A percentile compares a stretch with the other conserved stretches of the same genome.
Conservation (phyloP, 108 stramenopile genomes). For the Aurantiochytrium sp. region DNA sequence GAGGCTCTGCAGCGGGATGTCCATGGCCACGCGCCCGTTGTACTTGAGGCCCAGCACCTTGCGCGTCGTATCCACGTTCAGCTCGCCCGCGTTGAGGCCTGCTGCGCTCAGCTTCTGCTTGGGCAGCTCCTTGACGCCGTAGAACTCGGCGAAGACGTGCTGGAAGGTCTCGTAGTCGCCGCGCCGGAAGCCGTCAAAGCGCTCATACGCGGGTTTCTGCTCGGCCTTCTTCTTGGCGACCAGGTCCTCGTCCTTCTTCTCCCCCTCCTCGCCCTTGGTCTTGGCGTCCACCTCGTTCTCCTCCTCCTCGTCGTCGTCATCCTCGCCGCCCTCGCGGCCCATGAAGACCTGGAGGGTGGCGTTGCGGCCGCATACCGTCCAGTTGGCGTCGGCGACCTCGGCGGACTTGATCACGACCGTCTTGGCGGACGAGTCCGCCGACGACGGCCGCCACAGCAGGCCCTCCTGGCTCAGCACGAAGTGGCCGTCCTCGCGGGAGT, state of each 20-base stretch:
- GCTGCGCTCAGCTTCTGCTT: not conserved
- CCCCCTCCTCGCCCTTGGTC: not conserved
- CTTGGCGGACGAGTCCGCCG: not conserved
- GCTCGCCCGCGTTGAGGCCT: not conserved
- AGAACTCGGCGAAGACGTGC: not conserved
- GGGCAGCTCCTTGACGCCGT: not conserved
- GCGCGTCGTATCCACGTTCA: not conserved
- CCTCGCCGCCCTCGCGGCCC: not conserved
- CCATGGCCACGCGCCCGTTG: conserved; percentile 23
- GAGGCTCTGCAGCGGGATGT: conserved; percentile 43
- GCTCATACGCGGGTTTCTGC: not conserved
- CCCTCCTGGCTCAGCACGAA: not conserved
- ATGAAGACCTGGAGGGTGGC: not conserved
- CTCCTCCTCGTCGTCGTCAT: not conserved
- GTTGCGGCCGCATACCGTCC: not conserved
- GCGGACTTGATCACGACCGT: not conserved
- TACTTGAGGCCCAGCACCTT: not conserved
- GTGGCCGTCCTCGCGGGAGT: not conserved
- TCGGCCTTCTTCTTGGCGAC: not conserved
- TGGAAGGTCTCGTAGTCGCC: not conserved
- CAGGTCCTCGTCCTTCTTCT: not conserved
- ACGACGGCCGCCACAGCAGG: not conserved
- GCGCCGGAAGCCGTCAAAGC: conserved; percentile 11
- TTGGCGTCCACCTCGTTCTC: not conserved
- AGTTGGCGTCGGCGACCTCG: not conserved